Conservation (phyloP, 257 asterid genomes). For the Solanum chilense region DNA sequence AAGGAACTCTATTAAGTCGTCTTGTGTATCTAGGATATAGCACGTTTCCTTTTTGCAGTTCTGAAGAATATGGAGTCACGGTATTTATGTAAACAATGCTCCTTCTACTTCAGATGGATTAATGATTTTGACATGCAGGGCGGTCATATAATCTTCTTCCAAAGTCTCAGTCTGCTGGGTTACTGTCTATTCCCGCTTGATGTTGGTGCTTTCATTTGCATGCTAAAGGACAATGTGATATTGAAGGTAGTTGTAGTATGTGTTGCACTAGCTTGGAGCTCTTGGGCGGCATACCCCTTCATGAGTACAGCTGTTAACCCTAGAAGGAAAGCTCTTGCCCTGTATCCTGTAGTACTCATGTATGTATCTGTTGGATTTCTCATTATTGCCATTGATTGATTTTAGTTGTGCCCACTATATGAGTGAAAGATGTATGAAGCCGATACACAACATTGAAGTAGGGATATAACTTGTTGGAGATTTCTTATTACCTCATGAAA, state of each 20-base stretch:
- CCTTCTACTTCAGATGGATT: background rate
- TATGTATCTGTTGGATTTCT: conserved; percentile 31
- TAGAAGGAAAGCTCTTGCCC: conserved; percentile 89
- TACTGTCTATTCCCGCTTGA: conserved; percentile 89
- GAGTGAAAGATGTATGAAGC: background rate
- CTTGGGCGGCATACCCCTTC: conserved; percentile 99
- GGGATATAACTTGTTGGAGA: background rate
- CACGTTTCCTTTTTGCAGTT: background rate
- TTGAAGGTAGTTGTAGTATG: conserved; percentile 66
- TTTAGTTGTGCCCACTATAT: background rate
- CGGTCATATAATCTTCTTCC: conserved; percentile 96
- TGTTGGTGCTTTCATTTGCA: conserved; percentile 73
- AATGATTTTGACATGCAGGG: conserved; percentile 33
- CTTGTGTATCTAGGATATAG: background rate
- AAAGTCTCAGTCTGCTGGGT: conserved; percentile 90
- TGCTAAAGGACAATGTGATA: conserved; percentile 66
- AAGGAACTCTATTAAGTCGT: background rate
- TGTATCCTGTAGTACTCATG: conserved; percentile 91
- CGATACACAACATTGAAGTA: background rate
- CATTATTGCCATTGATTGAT: background rate
- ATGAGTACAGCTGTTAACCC: conserved; percentile 92
- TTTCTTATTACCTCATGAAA: background rate
- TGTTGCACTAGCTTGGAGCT: conserved; percentile 86
- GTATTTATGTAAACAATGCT: background rate
- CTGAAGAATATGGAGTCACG: background rate